These are phyloP conservation scores for Leucocoprinus leucothites DNA, from an alignment of 768 basidiomycete genomes.

Conservation along the genomic window DNA sequence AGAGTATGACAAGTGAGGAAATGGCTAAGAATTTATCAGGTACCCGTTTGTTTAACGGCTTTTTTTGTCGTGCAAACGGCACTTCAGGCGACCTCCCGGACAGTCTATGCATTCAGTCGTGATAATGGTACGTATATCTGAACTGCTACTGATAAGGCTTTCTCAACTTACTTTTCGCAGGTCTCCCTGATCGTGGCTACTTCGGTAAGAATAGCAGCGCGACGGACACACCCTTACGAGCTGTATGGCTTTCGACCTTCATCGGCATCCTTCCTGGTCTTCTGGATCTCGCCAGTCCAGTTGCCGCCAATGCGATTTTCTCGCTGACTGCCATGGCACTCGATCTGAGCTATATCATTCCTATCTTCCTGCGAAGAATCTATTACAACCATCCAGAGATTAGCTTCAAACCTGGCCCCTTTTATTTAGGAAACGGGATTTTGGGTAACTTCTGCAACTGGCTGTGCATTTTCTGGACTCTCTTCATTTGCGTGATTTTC, in stretches of 20 bases:
- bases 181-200: slow-evolving; percentile 74
- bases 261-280: slow-evolving; percentile 68
- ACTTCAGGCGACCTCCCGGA: slow-evolving; percentile 79
- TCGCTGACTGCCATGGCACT: slow-evolving; percentile 76
- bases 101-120: slow-evolving; percentile 82
- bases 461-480: slow-evolving; percentile 66
- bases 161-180: slow-evolving; percentile 23
- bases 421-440: slow-evolving; percentile 74
- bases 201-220: slow-evolving; percentile 62
- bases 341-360: slow-evolving; percentile 80
- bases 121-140: slow-evolving; percentile 51
- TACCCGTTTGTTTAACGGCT: slow-evolving; percentile 79
- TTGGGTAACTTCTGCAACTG: slow-evolving; percentile 61
- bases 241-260: slow-evolving; percentile 71
- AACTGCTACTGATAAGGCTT: too few relatives aligned
- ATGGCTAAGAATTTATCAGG: slow-evolving; percentile 28
- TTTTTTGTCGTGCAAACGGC: slow-evolving; percentile 84
- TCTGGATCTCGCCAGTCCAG: slow-evolving; percentile 71
- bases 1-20: background rate
- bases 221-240: slow-evolving; percentile 74
- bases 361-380: slow-evolving; percentile 70
- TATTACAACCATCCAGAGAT: slow-evolving; percentile 78
- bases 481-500: slow-evolving; percentile 69
- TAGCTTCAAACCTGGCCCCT: slow-evolving; percentile 80
- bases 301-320: slow-evolving; percentile 81